phyloP scores from a whole-genome alignment of 2,329 filamentous ascomycete species.

The Pyrenophora graminea region DNA sequence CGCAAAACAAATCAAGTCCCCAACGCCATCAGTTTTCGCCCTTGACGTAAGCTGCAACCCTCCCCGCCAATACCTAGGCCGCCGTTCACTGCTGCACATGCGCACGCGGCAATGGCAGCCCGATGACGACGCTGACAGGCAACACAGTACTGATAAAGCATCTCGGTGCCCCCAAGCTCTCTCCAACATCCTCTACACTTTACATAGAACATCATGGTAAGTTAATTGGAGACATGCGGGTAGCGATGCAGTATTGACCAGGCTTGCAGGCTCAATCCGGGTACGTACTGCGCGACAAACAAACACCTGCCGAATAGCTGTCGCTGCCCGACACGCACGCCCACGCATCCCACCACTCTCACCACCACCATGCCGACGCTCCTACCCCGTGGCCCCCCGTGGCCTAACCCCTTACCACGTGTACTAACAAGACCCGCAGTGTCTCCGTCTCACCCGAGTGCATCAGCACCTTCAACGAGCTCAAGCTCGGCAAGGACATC shows the following conservation, averaged over 20 bases:
- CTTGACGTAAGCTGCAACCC: slow-evolving; percentile 34
- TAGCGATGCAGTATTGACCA: slow-evolving; percentile 21
- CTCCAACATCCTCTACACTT: slow-evolving; percentile 23
- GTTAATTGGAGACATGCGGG: slow-evolving; percentile 9
- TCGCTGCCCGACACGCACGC: slow-evolving; percentile 14
- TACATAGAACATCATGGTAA: slow-evolving; percentile 43
- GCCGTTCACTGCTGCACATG: slow-evolving; percentile 10
- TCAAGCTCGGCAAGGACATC: slow-evolving; percentile 76
- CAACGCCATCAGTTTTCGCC: slow-evolving; percentile 24
- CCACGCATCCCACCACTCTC: slow-evolving; percentile 10
- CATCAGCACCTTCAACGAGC: slow-evolving; percentile 72
- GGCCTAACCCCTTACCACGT: slow-evolving; percentile 1
- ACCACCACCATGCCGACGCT: slow-evolving; percentile 3
- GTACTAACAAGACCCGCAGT: slow-evolving; percentile 53
- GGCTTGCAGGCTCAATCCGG: slow-evolving; percentile 49
- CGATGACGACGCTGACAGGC: slow-evolving; percentile 48
- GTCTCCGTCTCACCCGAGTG: slow-evolving; percentile 74
- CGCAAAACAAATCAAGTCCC: slow-evolving; percentile 19
- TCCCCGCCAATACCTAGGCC: slow-evolving; percentile 25
- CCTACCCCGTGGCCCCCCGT: not conserved
- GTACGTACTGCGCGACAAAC: slow-evolving; percentile 41
- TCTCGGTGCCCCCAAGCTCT: slow-evolving; percentile 26
- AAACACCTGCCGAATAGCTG: slow-evolving; percentile 17
- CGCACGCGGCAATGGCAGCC: slow-evolving; percentile 20
- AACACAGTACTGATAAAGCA: slow-evolving; percentile 42